Conservation (phyloP, 139 green algal genomes). For the Chlamydomonas schloesseri region DNA sequence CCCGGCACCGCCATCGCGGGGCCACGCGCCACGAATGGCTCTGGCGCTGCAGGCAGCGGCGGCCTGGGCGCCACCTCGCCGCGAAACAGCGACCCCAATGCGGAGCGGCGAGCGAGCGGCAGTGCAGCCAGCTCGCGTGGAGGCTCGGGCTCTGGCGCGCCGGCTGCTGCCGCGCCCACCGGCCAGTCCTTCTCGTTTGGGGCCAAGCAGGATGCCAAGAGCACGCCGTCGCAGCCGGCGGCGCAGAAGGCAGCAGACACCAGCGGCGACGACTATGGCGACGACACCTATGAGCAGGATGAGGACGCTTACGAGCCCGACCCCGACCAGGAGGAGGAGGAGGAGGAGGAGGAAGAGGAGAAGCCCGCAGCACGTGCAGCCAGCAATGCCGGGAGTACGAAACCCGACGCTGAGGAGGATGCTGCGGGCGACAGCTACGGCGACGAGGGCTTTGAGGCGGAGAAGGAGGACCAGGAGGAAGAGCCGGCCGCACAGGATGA, state of each 20-base stretch:
- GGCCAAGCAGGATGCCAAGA: background rate
- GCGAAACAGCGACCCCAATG: background rate
- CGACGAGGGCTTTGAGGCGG: background rate
- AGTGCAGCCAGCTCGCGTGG: background rate
- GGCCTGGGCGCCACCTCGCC: constrained; percentile 20
- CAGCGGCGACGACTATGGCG: background rate
- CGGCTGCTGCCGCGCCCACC: background rate
- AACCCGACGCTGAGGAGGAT: background rate
- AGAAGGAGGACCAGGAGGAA: background rate
- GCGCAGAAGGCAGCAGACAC: background rate
- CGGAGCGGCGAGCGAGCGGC: background rate
- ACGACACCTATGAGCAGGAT: background rate
- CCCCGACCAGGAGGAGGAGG: background rate
- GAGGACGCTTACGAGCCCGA: background rate
- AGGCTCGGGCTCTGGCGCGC: background rate
- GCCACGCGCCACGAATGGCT: background rate
- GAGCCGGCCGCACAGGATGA: background rate
- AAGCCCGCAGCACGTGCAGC: too few relatives aligned
- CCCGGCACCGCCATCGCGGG: constrained; percentile 2
- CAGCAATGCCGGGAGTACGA: too few relatives aligned
- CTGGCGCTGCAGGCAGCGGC: background rate
- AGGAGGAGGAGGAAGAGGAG: background rate
- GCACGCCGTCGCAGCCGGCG: too few relatives aligned
- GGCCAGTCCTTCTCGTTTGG: background rate
- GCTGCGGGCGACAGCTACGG: background rate